Percentiles rank a stretch among this genome's conserved stretches.
phyloP scores from a whole-genome alignment of 352 stramenopile species.

The Phytophthora multivora region DNA sequence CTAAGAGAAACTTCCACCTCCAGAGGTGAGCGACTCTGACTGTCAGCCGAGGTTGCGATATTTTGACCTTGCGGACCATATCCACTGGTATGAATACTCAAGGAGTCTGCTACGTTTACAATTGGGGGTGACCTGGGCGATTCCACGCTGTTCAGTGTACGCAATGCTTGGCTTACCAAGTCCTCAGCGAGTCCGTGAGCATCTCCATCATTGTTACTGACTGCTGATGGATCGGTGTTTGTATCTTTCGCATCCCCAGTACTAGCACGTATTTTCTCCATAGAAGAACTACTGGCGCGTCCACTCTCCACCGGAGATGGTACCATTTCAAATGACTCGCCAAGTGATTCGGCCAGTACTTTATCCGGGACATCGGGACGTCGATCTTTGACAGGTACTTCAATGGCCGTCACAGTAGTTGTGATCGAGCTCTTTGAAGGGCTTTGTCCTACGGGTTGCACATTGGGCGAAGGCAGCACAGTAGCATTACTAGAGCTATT shows the following conservation, averaged over 20 bases:
- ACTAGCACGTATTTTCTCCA: neutral
- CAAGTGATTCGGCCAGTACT: neutral
- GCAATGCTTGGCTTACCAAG: slow-evolving; percentile 35
- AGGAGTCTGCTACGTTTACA: slow-evolving; percentile 11
- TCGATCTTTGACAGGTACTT: neutral
- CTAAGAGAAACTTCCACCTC: slow-evolving; percentile 45
- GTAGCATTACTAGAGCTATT: neutral
- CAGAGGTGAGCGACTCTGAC: neutral
- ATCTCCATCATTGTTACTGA: slow-evolving; percentile 1
- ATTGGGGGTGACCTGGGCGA: slow-evolving; percentile 4
- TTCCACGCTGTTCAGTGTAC: slow-evolving; percentile 38
- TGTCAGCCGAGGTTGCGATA: neutral
- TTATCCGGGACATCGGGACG: neutral
- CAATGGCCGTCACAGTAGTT: neutral
- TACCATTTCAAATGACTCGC: neutral
- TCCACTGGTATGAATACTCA: slow-evolving; percentile 16
- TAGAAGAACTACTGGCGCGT: neutral
- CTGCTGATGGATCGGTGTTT: neutral
- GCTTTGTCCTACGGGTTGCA: neutral
- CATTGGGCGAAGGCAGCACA: neutral
- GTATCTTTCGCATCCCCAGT: neutral
- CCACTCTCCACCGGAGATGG: neutral
- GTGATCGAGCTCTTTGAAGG: neutral
- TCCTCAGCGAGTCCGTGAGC: slow-evolving; percentile 11
- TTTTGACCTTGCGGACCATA: slow-evolving; percentile 4